Conservation (phyloP, 257 asterid species). For the Parsonsia alboflavescens region DNA sequence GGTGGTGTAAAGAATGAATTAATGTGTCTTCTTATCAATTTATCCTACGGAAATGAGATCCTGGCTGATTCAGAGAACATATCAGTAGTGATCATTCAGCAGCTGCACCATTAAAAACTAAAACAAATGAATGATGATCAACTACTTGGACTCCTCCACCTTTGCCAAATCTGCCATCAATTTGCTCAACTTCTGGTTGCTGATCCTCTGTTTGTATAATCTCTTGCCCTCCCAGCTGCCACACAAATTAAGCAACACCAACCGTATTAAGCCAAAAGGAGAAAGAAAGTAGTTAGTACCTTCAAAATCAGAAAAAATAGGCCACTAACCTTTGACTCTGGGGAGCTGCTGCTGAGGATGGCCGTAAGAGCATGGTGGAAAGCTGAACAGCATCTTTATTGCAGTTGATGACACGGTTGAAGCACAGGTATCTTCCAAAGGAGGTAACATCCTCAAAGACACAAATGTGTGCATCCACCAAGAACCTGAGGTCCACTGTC, state of each 20-base stretch:
- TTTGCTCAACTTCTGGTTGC: constrained; percentile 63
- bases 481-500: constrained; percentile 63
- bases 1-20: too few relatives aligned
- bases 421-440: constrained; percentile 74
- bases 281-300: background rate
- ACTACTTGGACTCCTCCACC: constrained; percentile 12
- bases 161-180: constrained; percentile 56
- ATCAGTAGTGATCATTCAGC: too few relatives aligned
- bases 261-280: background rate
- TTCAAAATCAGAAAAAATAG: too few relatives aligned
- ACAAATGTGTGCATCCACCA: constrained; percentile 72
- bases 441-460: constrained; percentile 74
- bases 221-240: constrained; percentile 46
- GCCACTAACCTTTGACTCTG: constrained; percentile 11
- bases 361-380: constrained; percentile 43
- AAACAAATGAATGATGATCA: background rate
- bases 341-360: constrained; percentile 26
- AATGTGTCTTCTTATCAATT: too few relatives aligned
- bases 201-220: constrained; percentile 58
- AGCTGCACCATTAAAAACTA: background rate
- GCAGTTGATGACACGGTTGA: constrained; percentile 52
- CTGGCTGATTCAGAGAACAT: too few relatives aligned
- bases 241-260: background rate
- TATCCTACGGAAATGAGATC: too few relatives aligned
- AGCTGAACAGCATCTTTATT: constrained; percentile 48